Base-by-base conservation (phyloP, 306 rosid genomes). In the Gastrolobium bilobum region DNA sequence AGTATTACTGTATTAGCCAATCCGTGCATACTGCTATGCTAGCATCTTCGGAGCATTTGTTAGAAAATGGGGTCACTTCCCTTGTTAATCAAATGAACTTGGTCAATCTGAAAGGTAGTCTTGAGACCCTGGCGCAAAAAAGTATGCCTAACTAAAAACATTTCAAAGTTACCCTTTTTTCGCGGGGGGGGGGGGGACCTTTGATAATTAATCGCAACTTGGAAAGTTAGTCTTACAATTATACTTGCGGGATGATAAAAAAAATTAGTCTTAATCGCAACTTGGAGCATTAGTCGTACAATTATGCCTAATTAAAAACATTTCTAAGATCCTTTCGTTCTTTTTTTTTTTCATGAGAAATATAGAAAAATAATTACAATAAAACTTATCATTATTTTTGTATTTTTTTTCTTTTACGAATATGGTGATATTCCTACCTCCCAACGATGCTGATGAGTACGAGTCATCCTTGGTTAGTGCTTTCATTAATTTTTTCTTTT, bases 21-120 rank as follows among this genome's bases (percentile, higher is more conserved):
- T 70, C 71, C 57, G 54, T 76, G 42, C 79, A 47, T 9, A 39
- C 9, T 35, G 7, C 38, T 52, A 52, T 35, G 7, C 38, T 52
- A 52, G 72, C 68, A 34, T 57, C 31, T 59, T 8, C n/a, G 75
- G 79, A 73, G 62, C 67, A 81, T 83, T 63, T 31, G 37, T 14
- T 4, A 13, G 26, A 62, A 71, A 46, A 66, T 69, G 38, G 56
- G 60, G 51, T 42, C 52, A 33, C 61, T 50, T 26, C 13, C 8
- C 4, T 47, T 7, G 39, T 54, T 56, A 54, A 73, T 78, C 43
- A 68, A 79, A 26, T 8, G 47, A 29, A 51, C 3, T 31, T 8
- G 26, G 76, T 68, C 76, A 15, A 46, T 57, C 58, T 75, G 0
- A 13, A 20, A 59, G 33, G 7, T 73, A 43, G 20, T 47, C 20